Conservation (phyloP, 495 filamentous ascomycete genomes). For the Hypoxylon perforatum region DNA sequence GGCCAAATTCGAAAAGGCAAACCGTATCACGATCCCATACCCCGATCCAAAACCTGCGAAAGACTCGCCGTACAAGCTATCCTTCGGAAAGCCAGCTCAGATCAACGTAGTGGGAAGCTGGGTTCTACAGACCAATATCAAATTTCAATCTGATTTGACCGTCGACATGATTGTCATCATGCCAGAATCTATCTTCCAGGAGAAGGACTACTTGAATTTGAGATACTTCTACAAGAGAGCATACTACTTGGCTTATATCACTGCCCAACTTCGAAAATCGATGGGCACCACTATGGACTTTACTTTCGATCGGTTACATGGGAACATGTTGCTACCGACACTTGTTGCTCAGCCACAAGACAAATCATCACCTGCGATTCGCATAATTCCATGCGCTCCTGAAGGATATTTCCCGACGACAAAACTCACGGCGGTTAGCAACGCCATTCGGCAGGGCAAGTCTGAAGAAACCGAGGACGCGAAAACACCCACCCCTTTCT, state of each 20-base stretch:
- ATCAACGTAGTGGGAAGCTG: constrained; percentile 93
- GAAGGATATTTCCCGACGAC: constrained; percentile 71
- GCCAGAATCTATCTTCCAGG: constrained; percentile 82
- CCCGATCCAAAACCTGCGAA: constrained; percentile 78
- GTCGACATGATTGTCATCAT: constrained; percentile 90
- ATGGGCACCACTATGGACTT: constrained; percentile 64
- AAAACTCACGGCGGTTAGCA: constrained; percentile 76
- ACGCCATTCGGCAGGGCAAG: constrained; percentile 70
- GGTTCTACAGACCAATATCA: constrained; percentile 76
- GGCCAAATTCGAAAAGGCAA: constrained; percentile 69
- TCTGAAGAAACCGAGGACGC: constrained; percentile 49
- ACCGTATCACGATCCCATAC: constrained; percentile 79
- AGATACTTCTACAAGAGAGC: constrained; percentile 95
- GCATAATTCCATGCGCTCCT: constrained; percentile 79
- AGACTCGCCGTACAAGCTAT: constrained; percentile 81
- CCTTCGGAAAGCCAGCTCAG: constrained; percentile 77
- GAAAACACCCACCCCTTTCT: constrained; percentile 76
- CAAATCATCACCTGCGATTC: constrained; percentile 67
- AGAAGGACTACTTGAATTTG: constrained; percentile 93
- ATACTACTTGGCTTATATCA: constrained; percentile 86
- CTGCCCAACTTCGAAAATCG: constrained; percentile 70
- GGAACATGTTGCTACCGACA: constrained; percentile 80
- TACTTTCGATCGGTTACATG: constrained; percentile 75
- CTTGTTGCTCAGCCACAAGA: constrained; percentile 61
- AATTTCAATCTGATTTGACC: constrained; percentile 63